Percentiles rank a stretch among this genome's conserved stretches.
Evolutionary conservation across 306 rosid genomes (phyloP).

Genomic region (Vigna hirtella): DNA sequence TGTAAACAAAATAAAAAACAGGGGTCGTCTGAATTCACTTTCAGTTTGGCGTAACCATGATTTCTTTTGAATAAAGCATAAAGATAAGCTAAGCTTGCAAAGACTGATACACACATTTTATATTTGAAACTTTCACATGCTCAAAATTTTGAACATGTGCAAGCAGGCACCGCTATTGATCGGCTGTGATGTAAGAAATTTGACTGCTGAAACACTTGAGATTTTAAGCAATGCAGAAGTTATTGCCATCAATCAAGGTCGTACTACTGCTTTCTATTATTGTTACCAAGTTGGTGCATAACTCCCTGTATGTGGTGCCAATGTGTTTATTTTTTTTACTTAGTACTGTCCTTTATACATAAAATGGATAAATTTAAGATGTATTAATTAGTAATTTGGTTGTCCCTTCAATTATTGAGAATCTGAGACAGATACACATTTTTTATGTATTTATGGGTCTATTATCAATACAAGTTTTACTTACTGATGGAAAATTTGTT

Average conservation of each 20-base stretch:
- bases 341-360: not conserved
- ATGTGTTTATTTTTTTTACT: not conserved
- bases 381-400: too few relatives aligned
- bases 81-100: conserved; percentile 34
- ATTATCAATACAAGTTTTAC: too few relatives aligned
- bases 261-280: conserved; percentile 15
- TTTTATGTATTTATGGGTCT: too few relatives aligned
- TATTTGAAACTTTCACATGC: conserved; percentile 32
- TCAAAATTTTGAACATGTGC: conserved; percentile 38
- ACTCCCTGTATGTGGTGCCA: not conserved
- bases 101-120: conserved; percentile 19
- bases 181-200: conserved; percentile 85
- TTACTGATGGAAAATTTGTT: too few relatives aligned
- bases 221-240: conserved; percentile 81
- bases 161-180: conserved; percentile 94
- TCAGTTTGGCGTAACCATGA: conserved; percentile 9
- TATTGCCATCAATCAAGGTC: conserved; percentile 94
- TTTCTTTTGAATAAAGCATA: conserved; percentile 32
- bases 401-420: too few relatives aligned
- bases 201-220: conserved; percentile 75
- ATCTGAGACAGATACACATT: too few relatives aligned
- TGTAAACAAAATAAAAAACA: not conserved
- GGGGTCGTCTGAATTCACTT: conserved; percentile 17
- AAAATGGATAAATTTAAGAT: too few relatives aligned
- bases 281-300: conserved; percentile 17